Percentiles rank a stretch among this genome's conserved stretches.
Conservation (phyloP, 352 stramenopile genomes). For the Phytopythium montanum region DNA sequence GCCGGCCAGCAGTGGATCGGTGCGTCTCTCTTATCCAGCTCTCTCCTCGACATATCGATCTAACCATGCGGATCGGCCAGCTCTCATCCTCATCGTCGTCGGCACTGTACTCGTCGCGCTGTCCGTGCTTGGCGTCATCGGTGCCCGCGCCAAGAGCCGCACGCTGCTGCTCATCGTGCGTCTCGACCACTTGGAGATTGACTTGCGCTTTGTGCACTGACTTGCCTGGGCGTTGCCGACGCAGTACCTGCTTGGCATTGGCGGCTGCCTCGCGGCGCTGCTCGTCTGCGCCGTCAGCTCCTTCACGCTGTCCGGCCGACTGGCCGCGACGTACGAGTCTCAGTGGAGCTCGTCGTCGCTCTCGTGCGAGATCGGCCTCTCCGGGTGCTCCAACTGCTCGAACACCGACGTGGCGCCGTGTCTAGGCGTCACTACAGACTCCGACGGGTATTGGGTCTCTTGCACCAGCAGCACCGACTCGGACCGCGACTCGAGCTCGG, state of each 20-base stretch:
- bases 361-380: constrained; percentile 64
- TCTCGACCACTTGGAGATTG: neutral
- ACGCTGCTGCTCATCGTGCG: constrained; percentile 75
- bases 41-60: neutral
- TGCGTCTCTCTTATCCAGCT: constrained; percentile 10
- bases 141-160: constrained; percentile 66
- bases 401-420: constrained; percentile 19
- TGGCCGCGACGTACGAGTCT: constrained; percentile 49
- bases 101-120: constrained; percentile 63
- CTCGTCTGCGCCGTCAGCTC: constrained; percentile 54
- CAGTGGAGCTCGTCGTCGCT: constrained; percentile 36
- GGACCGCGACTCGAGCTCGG: neutral
- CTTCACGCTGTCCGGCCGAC: constrained; percentile 62
- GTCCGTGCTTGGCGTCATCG: constrained; percentile 64
- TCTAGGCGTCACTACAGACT: constrained; percentile 29
- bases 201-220: no score
- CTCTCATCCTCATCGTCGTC: constrained; percentile 66
- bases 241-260: constrained; percentile 76
- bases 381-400: constrained; percentile 79
- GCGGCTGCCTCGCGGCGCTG: constrained; percentile 50
- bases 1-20: constrained; percentile 74
- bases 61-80: constrained; percentile 13
- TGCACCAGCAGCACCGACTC: constrained; percentile 19
- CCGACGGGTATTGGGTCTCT: constrained; percentile 35
- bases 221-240: constrained; percentile 1